Evolutionary conservation across 495 filamentous ascomycete species (phyloP).

Genomic region (Oidiodendron maius): DNA sequence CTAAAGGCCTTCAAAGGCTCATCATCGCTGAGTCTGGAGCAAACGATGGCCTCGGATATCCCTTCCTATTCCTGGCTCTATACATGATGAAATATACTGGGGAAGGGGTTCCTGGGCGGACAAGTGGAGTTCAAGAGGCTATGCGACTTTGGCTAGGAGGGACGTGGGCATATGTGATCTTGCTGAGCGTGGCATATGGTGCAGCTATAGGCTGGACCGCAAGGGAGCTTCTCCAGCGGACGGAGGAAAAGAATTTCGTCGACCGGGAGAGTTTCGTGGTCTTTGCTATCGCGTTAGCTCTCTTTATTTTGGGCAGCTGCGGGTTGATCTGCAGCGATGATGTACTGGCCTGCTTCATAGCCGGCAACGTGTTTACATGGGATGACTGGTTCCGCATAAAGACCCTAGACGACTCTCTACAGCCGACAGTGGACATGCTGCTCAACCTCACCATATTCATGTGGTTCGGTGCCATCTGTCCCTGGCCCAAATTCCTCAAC

Average conservation of each 20-base stretch:
- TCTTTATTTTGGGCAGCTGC: slow-evolving; percentile 77
- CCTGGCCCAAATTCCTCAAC: slow-evolving; percentile 63
- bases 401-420: slow-evolving; percentile 79
- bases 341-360: slow-evolving; percentile 88
- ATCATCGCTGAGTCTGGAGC: slow-evolving; percentile 86
- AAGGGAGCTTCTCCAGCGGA: slow-evolving; percentile 74
- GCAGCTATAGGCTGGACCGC: slow-evolving; percentile 70
- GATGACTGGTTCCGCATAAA: slow-evolving; percentile 89
- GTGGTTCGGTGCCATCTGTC: slow-evolving; percentile 85
- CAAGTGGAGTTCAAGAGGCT: slow-evolving; percentile 53
- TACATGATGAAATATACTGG: slow-evolving; percentile 72
- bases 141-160: slow-evolving; percentile 80
- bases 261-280: slow-evolving; percentile 87
- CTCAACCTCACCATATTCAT: slow-evolving; percentile 78
- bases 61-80: slow-evolving; percentile 78
- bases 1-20: slow-evolving; percentile 70
- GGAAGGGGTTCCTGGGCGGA: slow-evolving; percentile 40
- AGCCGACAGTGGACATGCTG: slow-evolving; percentile 79
- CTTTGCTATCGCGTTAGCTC: slow-evolving; percentile 73
- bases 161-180: slow-evolving; percentile 76
- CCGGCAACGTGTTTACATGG: slow-evolving; percentile 84
- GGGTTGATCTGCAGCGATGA: slow-evolving; percentile 88
- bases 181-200: slow-evolving; percentile 75
- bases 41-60: slow-evolving; percentile 81
- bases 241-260: slow-evolving; percentile 73